A percentile compares a stretch with the other conserved stretches of the same genome.
These are phyloP conservation scores for Aspergillus affinis DNA, from an alignment of 495 filamentous ascomycete species.

Conservation along the genomic window DNA sequence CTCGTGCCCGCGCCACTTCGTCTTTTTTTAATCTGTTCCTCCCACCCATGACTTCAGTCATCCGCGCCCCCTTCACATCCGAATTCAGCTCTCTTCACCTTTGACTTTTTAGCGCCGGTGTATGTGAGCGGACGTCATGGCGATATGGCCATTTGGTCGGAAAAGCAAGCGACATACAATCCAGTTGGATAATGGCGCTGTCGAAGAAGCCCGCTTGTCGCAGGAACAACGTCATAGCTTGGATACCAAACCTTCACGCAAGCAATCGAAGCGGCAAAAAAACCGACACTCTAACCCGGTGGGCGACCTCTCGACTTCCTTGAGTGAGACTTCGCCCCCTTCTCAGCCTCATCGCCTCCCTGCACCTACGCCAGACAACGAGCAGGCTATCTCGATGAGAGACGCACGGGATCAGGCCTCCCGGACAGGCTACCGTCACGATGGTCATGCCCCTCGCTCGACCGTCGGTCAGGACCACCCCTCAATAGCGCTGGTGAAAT, in stretches of 20 bases:
- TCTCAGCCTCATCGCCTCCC: conserved; percentile 27
- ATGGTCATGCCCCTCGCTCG: conserved; percentile 39
- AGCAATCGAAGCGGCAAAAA: conserved; percentile 41
- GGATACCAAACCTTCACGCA: conserved; percentile 40
- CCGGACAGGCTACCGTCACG: conserved; percentile 35
- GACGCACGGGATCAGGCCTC: conserved; percentile 21
- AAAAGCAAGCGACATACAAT: conserved; percentile 55
- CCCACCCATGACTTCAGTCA: conserved; percentile 40
- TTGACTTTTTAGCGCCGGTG: conserved; percentile 43
- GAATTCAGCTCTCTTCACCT: conserved; percentile 22
- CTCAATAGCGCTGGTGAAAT: conserved; percentile 59
- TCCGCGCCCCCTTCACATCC: conserved; percentile 18
- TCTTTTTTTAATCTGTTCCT: background rate
- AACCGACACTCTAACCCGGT: conserved; percentile 33
- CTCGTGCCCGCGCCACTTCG: background rate
- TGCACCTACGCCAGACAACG: conserved; percentile 20
- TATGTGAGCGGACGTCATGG: conserved; percentile 51
- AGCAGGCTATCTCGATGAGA: conserved; percentile 23
- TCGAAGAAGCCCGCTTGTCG: conserved; percentile 26
- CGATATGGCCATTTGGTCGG: conserved; percentile 77
- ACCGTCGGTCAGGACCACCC: conserved; percentile 46
- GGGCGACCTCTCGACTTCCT: conserved; percentile 28
- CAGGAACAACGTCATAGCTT: conserved; percentile 29
- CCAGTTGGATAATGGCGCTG: conserved; percentile 40
- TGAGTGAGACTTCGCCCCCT: conserved; percentile 30